Conservation (phyloP, 2,329 filamentous ascomycete genomes). For the Myrmaecium sp. region DNA sequence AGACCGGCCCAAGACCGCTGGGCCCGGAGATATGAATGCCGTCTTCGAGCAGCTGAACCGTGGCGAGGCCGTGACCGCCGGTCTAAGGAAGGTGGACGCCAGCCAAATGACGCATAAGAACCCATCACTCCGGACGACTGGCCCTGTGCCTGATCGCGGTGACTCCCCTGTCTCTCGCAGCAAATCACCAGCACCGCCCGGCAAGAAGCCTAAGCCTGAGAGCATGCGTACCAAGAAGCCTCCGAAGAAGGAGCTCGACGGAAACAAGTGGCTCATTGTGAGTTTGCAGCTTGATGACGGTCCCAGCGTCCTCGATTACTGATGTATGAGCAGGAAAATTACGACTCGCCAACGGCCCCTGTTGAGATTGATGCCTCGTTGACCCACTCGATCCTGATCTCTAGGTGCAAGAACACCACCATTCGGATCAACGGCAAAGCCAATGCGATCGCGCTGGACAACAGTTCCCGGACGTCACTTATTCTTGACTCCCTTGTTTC, state of each 20-base stretch:
- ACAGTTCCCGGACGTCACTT: constrained; percentile 67
- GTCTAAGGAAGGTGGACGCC: constrained; percentile 82
- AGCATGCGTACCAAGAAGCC: constrained; percentile 31
- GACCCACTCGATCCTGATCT: constrained; percentile 80
- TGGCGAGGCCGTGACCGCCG: constrained; percentile 72
- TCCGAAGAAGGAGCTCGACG: constrained; percentile 33
- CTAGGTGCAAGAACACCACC: constrained; percentile 78
- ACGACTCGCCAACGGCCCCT: constrained; percentile 54
- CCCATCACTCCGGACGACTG: constrained; percentile 60
- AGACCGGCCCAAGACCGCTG: constrained; percentile 33
- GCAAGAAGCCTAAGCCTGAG: constrained; percentile 39
- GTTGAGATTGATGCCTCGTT: constrained; percentile 70
- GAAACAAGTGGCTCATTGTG: constrained; percentile 83
- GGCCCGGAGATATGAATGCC: constrained; percentile 51
- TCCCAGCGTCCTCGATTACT: neutral
- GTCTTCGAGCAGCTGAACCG: constrained; percentile 88
- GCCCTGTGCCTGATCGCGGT: constrained; percentile 46
- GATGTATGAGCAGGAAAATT: constrained; percentile 54
- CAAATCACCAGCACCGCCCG: constrained; percentile 71
- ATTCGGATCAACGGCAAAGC: constrained; percentile 84
- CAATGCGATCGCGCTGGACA: constrained; percentile 93
- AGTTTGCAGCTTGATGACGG: constrained; percentile 13
- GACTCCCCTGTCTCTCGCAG: constrained; percentile 40
- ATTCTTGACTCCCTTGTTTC: constrained; percentile 82
- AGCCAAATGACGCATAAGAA: constrained; percentile 99